Evolutionary conservation across 2,329 filamentous ascomycete genomes (phyloP).

Genomic region (Cytospora leucostoma): DNA sequence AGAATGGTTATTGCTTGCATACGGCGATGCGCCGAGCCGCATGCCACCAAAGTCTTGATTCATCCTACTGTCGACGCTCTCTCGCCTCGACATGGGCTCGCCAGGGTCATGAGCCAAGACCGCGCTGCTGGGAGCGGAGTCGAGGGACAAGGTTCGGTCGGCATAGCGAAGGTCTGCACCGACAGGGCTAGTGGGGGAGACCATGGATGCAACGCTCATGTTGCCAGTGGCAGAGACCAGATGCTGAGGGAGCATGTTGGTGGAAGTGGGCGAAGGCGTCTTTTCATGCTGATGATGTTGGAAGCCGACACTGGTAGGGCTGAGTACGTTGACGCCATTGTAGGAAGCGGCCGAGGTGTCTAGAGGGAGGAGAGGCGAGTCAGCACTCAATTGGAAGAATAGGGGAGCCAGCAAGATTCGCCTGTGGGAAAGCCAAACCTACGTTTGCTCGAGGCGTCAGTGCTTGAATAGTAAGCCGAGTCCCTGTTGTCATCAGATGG

Average conservation of each 20-base stretch:
- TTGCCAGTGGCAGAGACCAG: conserved; percentile 57
- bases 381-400: conserved; percentile 13
- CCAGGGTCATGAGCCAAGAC: conserved; percentile 39
- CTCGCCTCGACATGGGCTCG: conserved; percentile 62
- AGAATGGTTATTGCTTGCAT: conserved; percentile 75
- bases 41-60: conserved; percentile 72
- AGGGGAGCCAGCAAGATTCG: background rate
- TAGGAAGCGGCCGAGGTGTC: conserved; percentile 51
- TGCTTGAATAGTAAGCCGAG: conserved; percentile 54
- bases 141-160: conserved; percentile 45
- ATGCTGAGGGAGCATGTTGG: conserved; percentile 52
- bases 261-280: conserved; percentile 61
- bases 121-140: conserved; percentile 40
- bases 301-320: conserved; percentile 49
- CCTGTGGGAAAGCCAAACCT: conserved; percentile 32
- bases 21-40: conserved; percentile 69
- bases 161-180: conserved; percentile 47
- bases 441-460: conserved; percentile 55
- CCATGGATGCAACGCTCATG: conserved; percentile 68
- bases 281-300: conserved; percentile 58
- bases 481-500: conserved; percentile 52
- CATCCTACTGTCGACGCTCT: conserved; percentile 79
- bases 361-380: conserved; percentile 32
- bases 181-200: conserved; percentile 58
- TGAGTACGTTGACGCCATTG: conserved; percentile 42